Evolutionary conservation across 768 basidiomycete species (phyloP), one percentile per base, ranked within the genome.

Genomic region (Candolleomyces eurysporus): DNA sequence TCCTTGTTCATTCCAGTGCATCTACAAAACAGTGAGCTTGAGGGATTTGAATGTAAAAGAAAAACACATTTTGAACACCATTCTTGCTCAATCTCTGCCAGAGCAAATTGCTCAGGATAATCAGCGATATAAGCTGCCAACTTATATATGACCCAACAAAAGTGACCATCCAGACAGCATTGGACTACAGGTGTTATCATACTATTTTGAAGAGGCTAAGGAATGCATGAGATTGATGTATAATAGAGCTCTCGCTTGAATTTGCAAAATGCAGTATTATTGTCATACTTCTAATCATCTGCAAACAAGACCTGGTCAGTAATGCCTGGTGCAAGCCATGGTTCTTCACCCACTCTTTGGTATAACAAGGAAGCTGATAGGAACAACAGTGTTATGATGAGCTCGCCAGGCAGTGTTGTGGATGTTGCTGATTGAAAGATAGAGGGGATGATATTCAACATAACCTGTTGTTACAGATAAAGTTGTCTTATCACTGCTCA

Each of bases 381-480:
- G 61, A 0, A 62, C 57, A 7, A 76, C 65, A 6, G 67, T 73
- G 63, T 74, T 69, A 1, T 68, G 65, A 63, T 77, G 77, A 0
- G 70, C 75, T 1, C 67, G 68, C 0, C 71, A 71, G 4, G 71
- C 50, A 22, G 50, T 57, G 42, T 74, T 75, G 45, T 72, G 64
- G 11, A 73, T 56, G 52, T 72, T 72, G 0, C 72, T 72, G 61
- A 72, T 67, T 4, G 71, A 71, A 4, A 69, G n/a, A 61, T 75
- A 75, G 0, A 72, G 39, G 0, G 72, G 73, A 19, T 69, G 68
- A 55, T 73, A 76, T 48, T 74, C 70, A n/a, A 64, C 67, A 40
- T 73, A 61, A 0, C 72, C 73, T 0, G 73, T 74, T 0, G 69
- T 72, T n/a, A 76, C 72, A 0, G 72, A 74, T 21, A 72, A 69